These are phyloP conservation scores for Dianthus caryophyllus DNA, from an alignment of 148 eudicot genomes.

Conservation along the genomic window DNA sequence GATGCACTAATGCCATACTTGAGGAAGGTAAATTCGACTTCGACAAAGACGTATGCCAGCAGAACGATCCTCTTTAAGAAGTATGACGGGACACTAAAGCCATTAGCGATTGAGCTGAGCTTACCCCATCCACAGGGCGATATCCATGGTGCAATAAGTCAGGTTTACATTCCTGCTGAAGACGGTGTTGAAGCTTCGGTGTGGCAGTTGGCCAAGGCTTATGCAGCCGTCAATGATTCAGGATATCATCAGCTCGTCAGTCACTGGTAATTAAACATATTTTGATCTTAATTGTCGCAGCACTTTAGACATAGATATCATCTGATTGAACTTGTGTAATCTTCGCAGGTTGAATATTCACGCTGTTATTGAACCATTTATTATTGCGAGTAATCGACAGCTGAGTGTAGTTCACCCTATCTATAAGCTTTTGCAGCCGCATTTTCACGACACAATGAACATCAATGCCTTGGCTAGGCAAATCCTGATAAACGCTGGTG, in stretches of 20 bases:
- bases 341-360: constrained; percentile 59
- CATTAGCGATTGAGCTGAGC: constrained; percentile 69
- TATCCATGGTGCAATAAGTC: constrained; percentile 41
- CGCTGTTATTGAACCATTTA: constrained; percentile 66
- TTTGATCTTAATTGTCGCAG: no score
- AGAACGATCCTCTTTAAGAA: constrained; percentile 64
- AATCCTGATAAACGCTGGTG: constrained; percentile 63
- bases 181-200: constrained; percentile 50
- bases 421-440: constrained; percentile 72
- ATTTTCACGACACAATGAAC: constrained; percentile 71
- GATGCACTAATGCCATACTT: constrained; percentile 64
- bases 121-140: constrained; percentile 62
- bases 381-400: constrained; percentile 73
- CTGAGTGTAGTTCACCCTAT: constrained; percentile 81
- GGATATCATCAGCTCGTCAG: constrained; percentile 74
- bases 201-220: constrained; percentile 89
- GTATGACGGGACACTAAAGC: constrained; percentile 64
- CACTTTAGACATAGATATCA: no score
- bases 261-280: constrained; percentile 56
- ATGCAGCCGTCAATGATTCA: constrained; percentile 69
- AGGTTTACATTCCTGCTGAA: constrained; percentile 56
- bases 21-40: constrained; percentile 52
- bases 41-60: constrained; percentile 58
- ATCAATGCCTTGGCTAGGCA: constrained; percentile 67
- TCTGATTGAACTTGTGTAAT: no score